Conservation (phyloP, 805 yeast species). For the Ascoidea asiatica region DNA sequence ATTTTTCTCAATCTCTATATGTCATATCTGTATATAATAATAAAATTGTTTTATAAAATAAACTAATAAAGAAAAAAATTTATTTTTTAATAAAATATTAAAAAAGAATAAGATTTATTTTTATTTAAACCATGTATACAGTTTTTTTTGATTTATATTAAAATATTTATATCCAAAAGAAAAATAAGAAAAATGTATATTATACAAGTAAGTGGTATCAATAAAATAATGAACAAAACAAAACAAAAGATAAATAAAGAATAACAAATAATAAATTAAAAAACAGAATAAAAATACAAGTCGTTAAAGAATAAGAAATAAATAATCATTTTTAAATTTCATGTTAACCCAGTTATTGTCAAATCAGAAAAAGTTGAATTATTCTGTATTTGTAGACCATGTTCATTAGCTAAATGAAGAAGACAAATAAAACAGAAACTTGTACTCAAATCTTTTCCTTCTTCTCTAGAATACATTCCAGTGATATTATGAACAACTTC, state of each 20-base stretch:
- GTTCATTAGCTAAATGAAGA: constrained; percentile 78
- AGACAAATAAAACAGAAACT: constrained; percentile 77
- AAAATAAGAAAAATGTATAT: too few species aligned
- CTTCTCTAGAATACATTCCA: constrained; percentile 38
- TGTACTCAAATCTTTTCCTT: constrained; percentile 59
- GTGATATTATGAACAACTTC: constrained; percentile 36
- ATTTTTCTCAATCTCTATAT: too few species aligned
- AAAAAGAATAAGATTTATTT: too few species aligned
- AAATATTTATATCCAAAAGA: too few species aligned
- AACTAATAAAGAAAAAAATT: too few species aligned
- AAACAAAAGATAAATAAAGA: not conserved
- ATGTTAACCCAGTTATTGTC: not conserved
- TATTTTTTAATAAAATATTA: too few species aligned
- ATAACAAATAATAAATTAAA: not conserved
- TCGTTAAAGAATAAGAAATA: not conserved
- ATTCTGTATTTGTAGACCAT: constrained; percentile 47
- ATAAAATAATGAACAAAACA: too few species aligned
- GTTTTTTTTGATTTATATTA: too few species aligned
- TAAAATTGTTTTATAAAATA: too few species aligned
- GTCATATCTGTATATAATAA: too few species aligned
- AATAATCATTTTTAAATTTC: not conserved
- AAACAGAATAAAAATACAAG: not conserved
- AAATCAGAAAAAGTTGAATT: constrained; percentile 20
- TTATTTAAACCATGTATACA: too few species aligned
- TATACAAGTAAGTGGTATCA: too few species aligned